A percentile compares a stretch with the other conserved stretches of the same genome.
phyloP scores from a whole-genome alignment of 805 yeast species.

The Kodamaea kaohsiungensis region DNA sequence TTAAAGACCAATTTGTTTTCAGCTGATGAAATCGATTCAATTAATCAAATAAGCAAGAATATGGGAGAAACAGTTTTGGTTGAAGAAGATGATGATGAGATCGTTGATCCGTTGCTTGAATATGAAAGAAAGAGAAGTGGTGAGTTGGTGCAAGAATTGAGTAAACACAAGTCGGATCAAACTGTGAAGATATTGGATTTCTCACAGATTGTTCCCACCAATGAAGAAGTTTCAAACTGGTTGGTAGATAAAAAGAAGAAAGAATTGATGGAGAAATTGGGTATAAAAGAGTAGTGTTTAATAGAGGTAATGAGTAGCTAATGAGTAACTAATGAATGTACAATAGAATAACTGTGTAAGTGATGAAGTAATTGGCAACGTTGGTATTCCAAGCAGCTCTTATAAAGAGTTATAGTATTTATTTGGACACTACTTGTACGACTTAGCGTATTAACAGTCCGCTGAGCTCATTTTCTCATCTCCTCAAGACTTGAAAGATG shows the following conservation, averaged over 20 bases:
- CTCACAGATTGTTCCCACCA: conserved; percentile 27
- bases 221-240: conserved; percentile 45
- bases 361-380: no score
- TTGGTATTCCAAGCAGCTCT: no score
- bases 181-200: conserved; percentile 22
- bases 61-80: conserved; percentile 1
- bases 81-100: background rate
- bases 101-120: conserved; percentile 21
- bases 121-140: conserved; percentile 29
- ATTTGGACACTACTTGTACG: no score
- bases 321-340: background rate
- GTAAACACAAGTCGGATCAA: conserved; percentile 4
- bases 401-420: no score
- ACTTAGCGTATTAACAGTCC: no score
- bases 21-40: conserved; percentile 1
- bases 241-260: conserved; percentile 47
- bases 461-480: no score
- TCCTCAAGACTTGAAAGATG: background rate
- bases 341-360: no score
- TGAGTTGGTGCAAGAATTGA: conserved; percentile 16
- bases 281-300: conserved; percentile 12
- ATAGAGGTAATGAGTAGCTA: background rate
- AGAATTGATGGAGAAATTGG: conserved; percentile 42
- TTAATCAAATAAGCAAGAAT: background rate
- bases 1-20: conserved; percentile 16